Base-by-base conservation (phyloP, 2,329 filamentous ascomycete species). In the Samsoniella hepiali region DNA sequence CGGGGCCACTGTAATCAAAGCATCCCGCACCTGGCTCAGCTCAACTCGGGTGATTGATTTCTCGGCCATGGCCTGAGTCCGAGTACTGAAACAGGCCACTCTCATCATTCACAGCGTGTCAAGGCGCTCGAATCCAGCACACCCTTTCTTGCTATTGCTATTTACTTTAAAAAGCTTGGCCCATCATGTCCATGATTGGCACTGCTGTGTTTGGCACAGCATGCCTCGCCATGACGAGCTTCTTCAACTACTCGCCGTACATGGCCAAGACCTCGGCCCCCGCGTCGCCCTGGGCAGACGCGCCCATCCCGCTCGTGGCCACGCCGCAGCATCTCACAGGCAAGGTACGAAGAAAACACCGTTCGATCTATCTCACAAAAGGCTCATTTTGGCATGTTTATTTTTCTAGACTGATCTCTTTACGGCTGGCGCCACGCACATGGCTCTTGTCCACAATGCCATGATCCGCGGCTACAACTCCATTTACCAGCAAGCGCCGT, bases 391-490 rank as follows among this genome's bases (percentile, higher is more conserved):
- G 1, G n/a, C 34, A 27, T 31, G 9, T 22, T 11, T 11, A 9
- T 8, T 36, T 8, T 36, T 15, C 29, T 65, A 84, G 81, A 81
- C 81, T 44, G 84, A 87, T 68, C 77, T 85, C 67, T 87, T 86
- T 72, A 85, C 82, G 1, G 79, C 78, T 0, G 83, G 82, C 29
- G 84, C 85, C 0, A 85, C 84, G 17, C 82, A 88, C 72, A 88
- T 87, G 85, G 78, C 80, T 3, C 72, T 87, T 58, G 75, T 86
- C 57, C 85, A 88, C 77, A 88, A 88, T 69, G 76, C 82, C 63
- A 83, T 88, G 68, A 82, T 88, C 66, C 83, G 86, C 49, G 84
- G 84, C 61, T 86, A 84, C 77, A 88, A 89, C 73, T 82, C 80
- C 69, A 86, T 89, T 69, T 86, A 84, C 71, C 79, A 82, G 47